Evolutionary conservation across 164 flowering plant genomes (phyloP), one percentile per base, ranked within the genome.

Genomic region (Nymphaea thermarum): DNA sequence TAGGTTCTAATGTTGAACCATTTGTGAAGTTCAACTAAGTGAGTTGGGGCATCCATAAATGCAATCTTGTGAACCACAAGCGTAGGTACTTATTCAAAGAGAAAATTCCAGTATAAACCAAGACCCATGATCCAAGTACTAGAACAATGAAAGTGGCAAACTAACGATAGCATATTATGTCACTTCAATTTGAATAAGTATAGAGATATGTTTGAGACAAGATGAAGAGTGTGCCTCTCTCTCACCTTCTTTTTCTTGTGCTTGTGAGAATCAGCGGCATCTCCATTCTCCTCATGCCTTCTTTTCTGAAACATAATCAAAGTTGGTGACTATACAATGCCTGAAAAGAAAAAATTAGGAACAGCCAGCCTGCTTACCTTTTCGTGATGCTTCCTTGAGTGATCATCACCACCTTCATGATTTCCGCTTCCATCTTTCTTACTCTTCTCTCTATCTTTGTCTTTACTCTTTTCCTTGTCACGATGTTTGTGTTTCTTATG

Each of bases 401-500:
- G 85, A 41, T 89, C 86, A 71, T 79, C 82, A 74, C 79, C 78
- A 74, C 84, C 73, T 76, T 86, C 89, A 70, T 78, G 84, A 71
- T 77, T 80, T 67, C 84, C 85, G 68, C 85, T 80, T 74, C 64
- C 89, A 36, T 90, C 89, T 75, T 85, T 87, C 72, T 81, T 81
- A 17, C 42, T 62, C 78, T 81, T 88, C 53, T 85, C 96, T 77
- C 78, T 83, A 71, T 84, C 91, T 70, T 84, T 84, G n/a, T 84
- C 93, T 70, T 84, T 84, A 18, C 85, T 89, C 68, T 84, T 74
- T 73, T 88, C 94, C 75, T 83, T 87, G 71, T 84, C 88, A 42
- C 82, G 88, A 71, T 80, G 89, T 74, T 85, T 84, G 76, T 81
- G 93, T 77, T 85, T 88, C 82, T 86, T 87, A 76, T 84, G 91